These are phyloP conservation scores for Blastobotrys americana DNA, from an alignment of 805 yeast genomes.

Conservation along the genomic window DNA sequence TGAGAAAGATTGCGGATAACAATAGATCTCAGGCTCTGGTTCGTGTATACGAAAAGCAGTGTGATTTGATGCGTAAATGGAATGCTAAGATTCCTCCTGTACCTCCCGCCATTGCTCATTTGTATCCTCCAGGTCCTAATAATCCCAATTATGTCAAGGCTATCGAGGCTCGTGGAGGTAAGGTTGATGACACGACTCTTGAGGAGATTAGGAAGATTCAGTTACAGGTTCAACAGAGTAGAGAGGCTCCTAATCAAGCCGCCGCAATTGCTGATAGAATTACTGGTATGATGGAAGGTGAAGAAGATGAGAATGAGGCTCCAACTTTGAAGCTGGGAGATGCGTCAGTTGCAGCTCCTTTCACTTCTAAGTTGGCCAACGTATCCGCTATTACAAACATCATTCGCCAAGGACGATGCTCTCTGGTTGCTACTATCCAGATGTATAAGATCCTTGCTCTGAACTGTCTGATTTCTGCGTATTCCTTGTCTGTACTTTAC, in stretches of 20 bases:
- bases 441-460: conserved; percentile 97
- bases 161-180: conserved; percentile 75
- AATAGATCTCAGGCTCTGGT: conserved; percentile 57
- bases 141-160: conserved; percentile 87
- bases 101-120: conserved; percentile 82
- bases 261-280: conserved; percentile 56
- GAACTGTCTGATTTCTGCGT: conserved; percentile 94
- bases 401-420: conserved; percentile 97
- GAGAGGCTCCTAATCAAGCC: conserved; percentile 29
- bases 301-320: conserved; percentile 68
- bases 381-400: conserved; percentile 90
- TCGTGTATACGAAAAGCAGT: conserved; percentile 76
- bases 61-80: conserved; percentile 73
- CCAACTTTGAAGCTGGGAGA: conserved; percentile 94
- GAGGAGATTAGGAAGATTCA: conserved; percentile 36
- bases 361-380: conserved; percentile 87
- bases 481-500: conserved; percentile 86
- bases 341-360: conserved; percentile 98
- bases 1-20: conserved; percentile 81
- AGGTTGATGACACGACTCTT: conserved; percentile 49
- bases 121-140: conserved; percentile 90
- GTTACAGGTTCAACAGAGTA: conserved; percentile 33
- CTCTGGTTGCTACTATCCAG: conserved; percentile 93
- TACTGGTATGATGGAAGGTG: conserved; percentile 45
- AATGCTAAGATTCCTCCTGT: conserved; percentile 57